Evolutionary conservation across 2,329 filamentous ascomycete genomes (phyloP).

Genomic region (Ceratocystis smalleyi): DNA sequence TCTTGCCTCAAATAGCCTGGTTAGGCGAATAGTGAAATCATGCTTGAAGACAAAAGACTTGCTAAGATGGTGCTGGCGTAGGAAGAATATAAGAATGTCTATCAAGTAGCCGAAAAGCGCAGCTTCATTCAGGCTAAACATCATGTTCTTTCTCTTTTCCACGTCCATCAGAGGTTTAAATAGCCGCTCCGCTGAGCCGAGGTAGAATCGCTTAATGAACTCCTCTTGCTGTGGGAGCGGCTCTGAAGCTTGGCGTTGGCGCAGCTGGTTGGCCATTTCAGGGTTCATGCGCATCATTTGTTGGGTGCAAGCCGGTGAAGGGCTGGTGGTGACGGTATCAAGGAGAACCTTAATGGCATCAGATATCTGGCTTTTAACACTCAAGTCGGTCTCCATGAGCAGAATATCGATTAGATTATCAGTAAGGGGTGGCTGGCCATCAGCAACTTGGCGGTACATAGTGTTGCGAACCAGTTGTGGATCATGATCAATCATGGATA

Average conservation of each 20-base stretch:
- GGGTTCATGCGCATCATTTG: constrained; percentile 21
- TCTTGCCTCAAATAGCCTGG: constrained; percentile 63
- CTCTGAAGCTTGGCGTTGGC: constrained; percentile 36
- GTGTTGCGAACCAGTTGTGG: constrained; percentile 85
- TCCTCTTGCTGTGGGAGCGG: constrained; percentile 61
- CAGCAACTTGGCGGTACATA: constrained; percentile 80
- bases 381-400: constrained; percentile 78
- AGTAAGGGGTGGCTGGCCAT: constrained; percentile 71
- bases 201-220: constrained; percentile 81
- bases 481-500: constrained; percentile 91
- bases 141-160: constrained; percentile 50
- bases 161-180: constrained; percentile 78
- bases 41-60: constrained; percentile 77
- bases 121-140: constrained; percentile 67
- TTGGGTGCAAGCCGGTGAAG: constrained; percentile 23
- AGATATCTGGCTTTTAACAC: constrained; percentile 87
- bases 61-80: constrained; percentile 76
- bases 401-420: constrained; percentile 87
- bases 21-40: constrained; percentile 61
- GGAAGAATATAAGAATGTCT: constrained; percentile 86
- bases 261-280: constrained; percentile 13
- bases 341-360: constrained; percentile 90
- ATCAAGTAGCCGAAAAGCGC: constrained; percentile 84
- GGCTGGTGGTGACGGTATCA: constrained; percentile 38
- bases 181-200: constrained; percentile 66